phyloP scores from a whole-genome alignment of 2,329 filamentous ascomycete genomes.

The Ploettnerulaceae sp. region DNA sequence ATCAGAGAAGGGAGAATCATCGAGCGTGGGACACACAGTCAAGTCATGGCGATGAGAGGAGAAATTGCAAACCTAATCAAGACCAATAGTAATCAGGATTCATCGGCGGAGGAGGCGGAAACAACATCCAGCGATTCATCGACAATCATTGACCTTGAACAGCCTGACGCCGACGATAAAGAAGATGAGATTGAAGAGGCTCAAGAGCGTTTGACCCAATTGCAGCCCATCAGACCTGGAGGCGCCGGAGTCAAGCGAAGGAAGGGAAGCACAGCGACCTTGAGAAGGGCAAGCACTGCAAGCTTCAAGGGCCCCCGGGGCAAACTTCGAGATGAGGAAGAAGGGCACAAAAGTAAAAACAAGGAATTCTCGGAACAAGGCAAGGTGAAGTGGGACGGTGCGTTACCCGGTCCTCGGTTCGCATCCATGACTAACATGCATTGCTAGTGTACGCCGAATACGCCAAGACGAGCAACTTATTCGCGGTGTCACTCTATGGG shows the following conservation, averaged over 20 bases:
- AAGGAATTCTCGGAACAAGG: slow-evolving; percentile 92
- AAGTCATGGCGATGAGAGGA: slow-evolving; percentile 90
- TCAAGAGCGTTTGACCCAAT: slow-evolving; percentile 69
- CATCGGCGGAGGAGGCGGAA: slow-evolving; percentile 37
- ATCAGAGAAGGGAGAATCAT: slow-evolving; percentile 77
- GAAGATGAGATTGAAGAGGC: slow-evolving; percentile 66
- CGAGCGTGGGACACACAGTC: slow-evolving; percentile 85
- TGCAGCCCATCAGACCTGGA: slow-evolving; percentile 66
- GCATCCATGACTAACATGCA: slow-evolving; percentile 20
- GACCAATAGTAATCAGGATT: slow-evolving; percentile 57
- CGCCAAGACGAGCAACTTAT: slow-evolving; percentile 86
- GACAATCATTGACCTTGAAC: slow-evolving; percentile 50
- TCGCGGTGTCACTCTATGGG: slow-evolving; percentile 77
- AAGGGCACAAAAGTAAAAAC: slow-evolving; percentile 64
- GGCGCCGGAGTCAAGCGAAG: slow-evolving; percentile 49
- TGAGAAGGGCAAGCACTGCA: slow-evolving; percentile 85
- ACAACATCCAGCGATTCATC: slow-evolving; percentile 51
- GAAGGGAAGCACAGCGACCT: slow-evolving; percentile 68
- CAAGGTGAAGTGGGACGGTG: slow-evolving; percentile 86
- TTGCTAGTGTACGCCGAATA: slow-evolving; percentile 78
- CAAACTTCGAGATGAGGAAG: slow-evolving; percentile 80
- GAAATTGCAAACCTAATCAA: slow-evolving; percentile 80
- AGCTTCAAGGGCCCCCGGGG: slow-evolving; percentile 84
- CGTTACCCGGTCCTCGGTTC: slow-evolving; percentile 17
- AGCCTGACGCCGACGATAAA: slow-evolving; percentile 48